Percentiles rank a stretch among this genome's conserved stretches.
These are phyloP conservation scores for Serendipita vermifera DNA, from an alignment of 768 basidiomycete species.

Conservation along the genomic window DNA sequence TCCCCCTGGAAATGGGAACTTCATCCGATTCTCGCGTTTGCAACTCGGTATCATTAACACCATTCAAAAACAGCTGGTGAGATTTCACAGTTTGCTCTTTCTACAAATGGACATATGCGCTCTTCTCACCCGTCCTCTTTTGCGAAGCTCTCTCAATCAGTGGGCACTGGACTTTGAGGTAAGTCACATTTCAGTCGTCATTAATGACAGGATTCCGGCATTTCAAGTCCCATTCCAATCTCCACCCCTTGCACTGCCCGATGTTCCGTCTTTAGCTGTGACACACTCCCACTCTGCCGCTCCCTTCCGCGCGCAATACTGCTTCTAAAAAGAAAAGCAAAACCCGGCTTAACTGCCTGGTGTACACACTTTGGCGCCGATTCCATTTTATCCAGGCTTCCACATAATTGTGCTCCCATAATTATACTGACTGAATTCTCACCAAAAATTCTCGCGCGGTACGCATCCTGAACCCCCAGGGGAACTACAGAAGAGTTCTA, in stretches of 20 bases:
- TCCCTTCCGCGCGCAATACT: neutral
- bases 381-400: too few species aligned
- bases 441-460: neutral
- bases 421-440: neutral
- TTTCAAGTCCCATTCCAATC: neutral
- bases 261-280: neutral
- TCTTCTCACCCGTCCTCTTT: too few species aligned
- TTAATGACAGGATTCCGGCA: too few species aligned
- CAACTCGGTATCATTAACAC: too few species aligned
- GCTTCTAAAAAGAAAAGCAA: too few species aligned
- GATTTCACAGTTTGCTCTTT: too few species aligned
- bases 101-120: too few species aligned
- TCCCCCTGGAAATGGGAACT: neutral
- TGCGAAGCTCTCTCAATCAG: slow-evolving; percentile 82
- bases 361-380: too few species aligned
- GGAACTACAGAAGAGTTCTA: slow-evolving; percentile 85
- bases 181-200: slow-evolving; percentile 15
- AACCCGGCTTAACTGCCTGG: too few species aligned
- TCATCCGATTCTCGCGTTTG: neutral
- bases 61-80: too few species aligned
- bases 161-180: slow-evolving; percentile 96
- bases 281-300: neutral
- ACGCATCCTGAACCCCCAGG: slow-evolving; percentile 34
- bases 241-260: neutral
- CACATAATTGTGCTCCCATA: neutral